These are phyloP conservation scores for Xylaria bambusicola DNA, from an alignment of 495 filamentous ascomycete genomes.

Conservation along the genomic window DNA sequence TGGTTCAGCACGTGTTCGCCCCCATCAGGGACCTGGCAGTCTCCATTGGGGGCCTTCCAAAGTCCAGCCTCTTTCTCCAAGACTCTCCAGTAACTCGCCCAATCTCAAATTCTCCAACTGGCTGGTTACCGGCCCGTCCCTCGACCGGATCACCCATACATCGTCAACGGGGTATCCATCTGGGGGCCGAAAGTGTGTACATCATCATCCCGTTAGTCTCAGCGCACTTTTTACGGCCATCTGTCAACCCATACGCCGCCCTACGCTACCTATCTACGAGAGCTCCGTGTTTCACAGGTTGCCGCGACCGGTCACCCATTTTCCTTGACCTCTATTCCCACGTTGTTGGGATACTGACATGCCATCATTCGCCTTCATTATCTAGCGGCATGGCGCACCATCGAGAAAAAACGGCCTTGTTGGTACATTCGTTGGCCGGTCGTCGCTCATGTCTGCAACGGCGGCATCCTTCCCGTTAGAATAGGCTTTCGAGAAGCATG, in stretches of 20 bases:
- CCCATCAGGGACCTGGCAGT: constrained; percentile 1
- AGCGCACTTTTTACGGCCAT: not conserved
- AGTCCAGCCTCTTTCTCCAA: not conserved
- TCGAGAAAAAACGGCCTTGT: not conserved
- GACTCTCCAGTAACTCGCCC: not conserved
- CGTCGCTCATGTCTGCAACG: constrained; percentile 5
- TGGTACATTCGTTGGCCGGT: constrained; percentile 3
- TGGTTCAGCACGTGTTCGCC: constrained; percentile 13
- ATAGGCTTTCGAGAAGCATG: constrained; percentile 19
- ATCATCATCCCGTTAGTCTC: not conserved
- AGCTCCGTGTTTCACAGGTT: constrained; percentile 13
- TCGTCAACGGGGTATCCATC: not conserved
- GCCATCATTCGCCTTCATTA: not conserved
- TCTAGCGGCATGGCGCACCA: not conserved
- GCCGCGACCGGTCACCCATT: constrained; percentile 4
- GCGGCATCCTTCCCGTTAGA: constrained; percentile 23
- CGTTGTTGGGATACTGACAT: not conserved
- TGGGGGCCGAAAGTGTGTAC: constrained; percentile 11
- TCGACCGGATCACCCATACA: constrained; percentile 3
- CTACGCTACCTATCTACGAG: too few relatives aligned
- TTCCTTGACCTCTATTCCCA: constrained; percentile 12
- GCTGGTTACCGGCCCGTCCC: not conserved
- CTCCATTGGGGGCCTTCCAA: constrained; percentile 3
- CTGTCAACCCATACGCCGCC: constrained; percentile 7
- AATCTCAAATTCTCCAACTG: not conserved